Conservation (phyloP, 179 eudicot genomes). For the Nepenthes alata region DNA sequence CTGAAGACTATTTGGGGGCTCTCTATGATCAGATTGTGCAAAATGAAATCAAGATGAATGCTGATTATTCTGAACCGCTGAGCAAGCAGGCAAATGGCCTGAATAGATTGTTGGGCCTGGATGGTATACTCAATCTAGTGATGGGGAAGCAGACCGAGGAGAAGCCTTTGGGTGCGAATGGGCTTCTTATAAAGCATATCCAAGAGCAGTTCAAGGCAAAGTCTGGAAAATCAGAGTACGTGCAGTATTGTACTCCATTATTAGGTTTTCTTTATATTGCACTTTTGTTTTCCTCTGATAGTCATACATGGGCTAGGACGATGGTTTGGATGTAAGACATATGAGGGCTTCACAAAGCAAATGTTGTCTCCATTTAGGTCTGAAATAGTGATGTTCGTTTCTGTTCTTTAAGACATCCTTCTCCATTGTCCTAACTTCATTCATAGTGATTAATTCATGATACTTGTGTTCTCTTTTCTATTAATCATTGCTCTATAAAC, state of each 20-base stretch:
- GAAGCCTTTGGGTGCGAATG: constrained; percentile 86
- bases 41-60: constrained; percentile 93
- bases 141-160: constrained; percentile 86
- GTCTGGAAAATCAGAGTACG: constrained; percentile 93
- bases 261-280: not conserved
- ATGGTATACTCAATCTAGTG: constrained; percentile 88
- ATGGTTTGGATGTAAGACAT: no score
- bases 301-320: no score
- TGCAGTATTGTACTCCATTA: not conserved
- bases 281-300: not conserved
- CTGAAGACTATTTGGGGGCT: constrained; percentile 79
- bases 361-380: no score
- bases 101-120: constrained; percentile 83
- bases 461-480: no score
- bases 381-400: no score
- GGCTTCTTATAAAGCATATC: constrained; percentile 75
- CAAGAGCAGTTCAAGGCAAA: constrained; percentile 94
- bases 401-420: no score
- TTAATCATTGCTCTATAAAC: no score
- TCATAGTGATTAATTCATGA: no score
- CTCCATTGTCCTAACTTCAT: no score
- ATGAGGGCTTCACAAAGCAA: no score
- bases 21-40: constrained; percentile 89
- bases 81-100: constrained; percentile 79
- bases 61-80: constrained; percentile 69